phyloP scores from a whole-genome alignment of 495 filamentous ascomycete genomes.

The Penicillium canescens region DNA sequence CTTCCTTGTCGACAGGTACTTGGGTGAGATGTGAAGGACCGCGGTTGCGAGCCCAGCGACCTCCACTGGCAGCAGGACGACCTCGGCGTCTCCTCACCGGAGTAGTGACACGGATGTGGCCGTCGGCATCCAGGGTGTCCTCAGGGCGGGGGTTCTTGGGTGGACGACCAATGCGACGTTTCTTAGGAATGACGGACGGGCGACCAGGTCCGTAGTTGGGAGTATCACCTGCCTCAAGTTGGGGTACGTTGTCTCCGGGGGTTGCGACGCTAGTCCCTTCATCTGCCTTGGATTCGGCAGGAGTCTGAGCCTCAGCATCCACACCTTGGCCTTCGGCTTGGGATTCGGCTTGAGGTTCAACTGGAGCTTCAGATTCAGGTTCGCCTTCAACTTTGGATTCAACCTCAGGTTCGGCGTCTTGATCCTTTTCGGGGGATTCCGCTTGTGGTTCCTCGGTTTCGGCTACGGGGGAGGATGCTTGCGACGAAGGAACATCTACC shows the following conservation, averaged over 20 bases:
- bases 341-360: background rate
- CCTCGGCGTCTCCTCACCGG: slow-evolving; percentile 68
- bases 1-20: slow-evolving; percentile 91
- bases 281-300: slow-evolving; percentile 25
- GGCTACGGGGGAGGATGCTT: slow-evolving; percentile 34
- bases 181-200: slow-evolving; percentile 61
- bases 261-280: slow-evolving; percentile 34
- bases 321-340: slow-evolving; percentile 31
- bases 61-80: slow-evolving; percentile 66
- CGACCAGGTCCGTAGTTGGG: slow-evolving; percentile 34
- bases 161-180: slow-evolving; percentile 80
- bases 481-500: slow-evolving; percentile 41
- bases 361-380: slow-evolving; percentile 24
- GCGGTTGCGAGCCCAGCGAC: slow-evolving; percentile 63
- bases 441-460: slow-evolving; percentile 32
- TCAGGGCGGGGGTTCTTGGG: slow-evolving; percentile 80
- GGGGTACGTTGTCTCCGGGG: slow-evolving; percentile 41
- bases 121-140: slow-evolving; percentile 53
- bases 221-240: slow-evolving; percentile 33
- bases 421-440: slow-evolving; percentile 32
- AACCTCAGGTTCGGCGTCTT: slow-evolving; percentile 19
- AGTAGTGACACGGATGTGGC: slow-evolving; percentile 53
- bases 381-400: background rate
- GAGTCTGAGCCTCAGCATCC: slow-evolving; percentile 22
- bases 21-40: slow-evolving; percentile 75